Conservation (phyloP, 345 rosid species). For the Eucalyptus virginea region DNA sequence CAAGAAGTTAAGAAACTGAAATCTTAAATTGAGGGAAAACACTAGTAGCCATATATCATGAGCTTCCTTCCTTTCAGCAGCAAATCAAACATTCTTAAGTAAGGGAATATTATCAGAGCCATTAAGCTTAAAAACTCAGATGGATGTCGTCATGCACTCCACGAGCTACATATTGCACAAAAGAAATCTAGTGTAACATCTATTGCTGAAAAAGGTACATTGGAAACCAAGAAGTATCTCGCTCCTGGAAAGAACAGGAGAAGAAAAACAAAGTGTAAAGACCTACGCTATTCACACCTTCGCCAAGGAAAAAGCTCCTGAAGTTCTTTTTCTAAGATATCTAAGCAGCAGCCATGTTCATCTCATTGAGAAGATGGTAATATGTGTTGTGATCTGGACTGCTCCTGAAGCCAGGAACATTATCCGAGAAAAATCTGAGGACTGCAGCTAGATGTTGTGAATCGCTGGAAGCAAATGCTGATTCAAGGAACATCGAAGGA, state of each 20-base stretch:
- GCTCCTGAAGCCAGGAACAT: conserved; percentile 58
- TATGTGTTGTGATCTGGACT: conserved; percentile 50
- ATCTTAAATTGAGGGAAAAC: not conserved
- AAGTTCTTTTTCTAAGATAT: not conserved
- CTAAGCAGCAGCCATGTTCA: conserved; percentile 22
- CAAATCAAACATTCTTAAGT: not conserved
- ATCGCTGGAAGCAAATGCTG: conserved; percentile 65
- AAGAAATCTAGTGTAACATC: not conserved
- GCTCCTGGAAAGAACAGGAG: not conserved
- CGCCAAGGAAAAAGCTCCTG: not conserved
- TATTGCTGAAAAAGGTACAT: not conserved
- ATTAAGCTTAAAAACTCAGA: not conserved
- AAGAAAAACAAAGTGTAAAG: not conserved
- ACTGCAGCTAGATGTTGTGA: conserved; percentile 81
- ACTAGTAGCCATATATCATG: not conserved
- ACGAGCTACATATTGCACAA: not conserved
- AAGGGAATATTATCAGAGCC: not conserved
- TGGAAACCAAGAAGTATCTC: not conserved
- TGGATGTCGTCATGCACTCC: not conserved
- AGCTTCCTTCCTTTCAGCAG: not conserved
- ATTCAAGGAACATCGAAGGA: conserved; percentile 73
- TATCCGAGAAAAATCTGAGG: conserved; percentile 78
- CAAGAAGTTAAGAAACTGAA: not conserved
- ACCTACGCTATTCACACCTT: not conserved
- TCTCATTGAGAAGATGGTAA: conserved; percentile 54